phyloP scores from a whole-genome alignment of 495 filamentous ascomycete genomes.

The Pyrenula aspistea region DNA sequence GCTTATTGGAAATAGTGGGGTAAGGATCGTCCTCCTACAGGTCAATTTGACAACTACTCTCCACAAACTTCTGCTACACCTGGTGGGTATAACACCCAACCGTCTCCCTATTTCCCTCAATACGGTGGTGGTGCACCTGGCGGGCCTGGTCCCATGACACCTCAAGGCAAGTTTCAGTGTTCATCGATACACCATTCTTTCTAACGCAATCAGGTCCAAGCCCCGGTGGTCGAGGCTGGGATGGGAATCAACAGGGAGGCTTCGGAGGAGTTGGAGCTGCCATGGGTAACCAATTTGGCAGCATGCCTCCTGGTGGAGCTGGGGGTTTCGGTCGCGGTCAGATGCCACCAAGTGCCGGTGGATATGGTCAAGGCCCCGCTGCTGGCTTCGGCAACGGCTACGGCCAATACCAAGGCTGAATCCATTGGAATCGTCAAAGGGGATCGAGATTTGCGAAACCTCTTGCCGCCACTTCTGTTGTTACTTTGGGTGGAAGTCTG shows the following conservation, averaged over 20 bases:
- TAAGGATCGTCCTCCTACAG: slow-evolving; percentile 90
- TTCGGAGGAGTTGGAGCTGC: slow-evolving; percentile 37
- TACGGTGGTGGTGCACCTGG: slow-evolving; percentile 50
- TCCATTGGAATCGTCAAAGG: not conserved
- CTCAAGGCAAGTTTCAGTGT: slow-evolving; percentile 38
- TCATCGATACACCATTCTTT: slow-evolving; percentile 8
- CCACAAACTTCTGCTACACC: slow-evolving; percentile 62
- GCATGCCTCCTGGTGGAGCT: slow-evolving; percentile 60
- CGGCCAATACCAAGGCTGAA: slow-evolving; percentile 40
- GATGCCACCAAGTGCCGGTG: slow-evolving; percentile 59
- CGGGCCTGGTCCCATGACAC: slow-evolving; percentile 60
- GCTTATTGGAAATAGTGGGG: slow-evolving; percentile 58
- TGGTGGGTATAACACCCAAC: slow-evolving; percentile 43
- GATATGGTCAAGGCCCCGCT: slow-evolving; percentile 46
- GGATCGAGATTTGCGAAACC: not conserved
- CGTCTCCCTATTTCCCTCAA: slow-evolving; percentile 86
- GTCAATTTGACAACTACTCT: slow-evolving; percentile 72
- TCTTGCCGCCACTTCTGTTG: not conserved
- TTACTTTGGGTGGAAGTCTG: not conserved
- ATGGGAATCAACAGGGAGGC: slow-evolving; percentile 40
- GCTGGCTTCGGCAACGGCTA: slow-evolving; percentile 39
- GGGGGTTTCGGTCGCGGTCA: slow-evolving; percentile 78
- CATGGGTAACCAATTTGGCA: slow-evolving; percentile 11
- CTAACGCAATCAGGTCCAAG: slow-evolving; percentile 34
- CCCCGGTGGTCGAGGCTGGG: slow-evolving; percentile 50